These are phyloP conservation scores for Wilcoxina mikolae DNA, from an alignment of 495 filamentous ascomycete genomes.

Conservation along the genomic window DNA sequence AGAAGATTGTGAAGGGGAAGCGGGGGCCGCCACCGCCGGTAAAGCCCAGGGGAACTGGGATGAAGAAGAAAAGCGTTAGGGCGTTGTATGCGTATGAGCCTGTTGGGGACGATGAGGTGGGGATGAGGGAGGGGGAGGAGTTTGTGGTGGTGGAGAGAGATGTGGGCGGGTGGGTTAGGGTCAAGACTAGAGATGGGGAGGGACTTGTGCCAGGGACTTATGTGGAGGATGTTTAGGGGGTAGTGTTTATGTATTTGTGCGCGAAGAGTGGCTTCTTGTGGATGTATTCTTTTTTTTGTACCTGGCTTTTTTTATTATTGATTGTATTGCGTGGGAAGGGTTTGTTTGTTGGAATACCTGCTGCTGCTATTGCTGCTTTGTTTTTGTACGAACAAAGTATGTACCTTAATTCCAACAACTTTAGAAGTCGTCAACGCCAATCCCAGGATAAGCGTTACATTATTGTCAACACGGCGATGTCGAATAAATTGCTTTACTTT, in stretches of 20 bases:
- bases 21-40: conserved; percentile 8
- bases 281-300: neutral
- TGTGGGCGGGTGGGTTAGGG: conserved; percentile 84
- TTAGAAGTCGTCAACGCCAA: no score
- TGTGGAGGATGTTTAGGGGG: conserved; percentile 38
- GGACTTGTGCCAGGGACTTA: conserved; percentile 82
- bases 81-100: conserved; percentile 82
- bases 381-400: no score
- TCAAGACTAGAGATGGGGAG: conserved; percentile 51
- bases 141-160: conserved; percentile 73
- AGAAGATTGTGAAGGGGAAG: neutral
- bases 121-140: conserved; percentile 59
- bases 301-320: no score
- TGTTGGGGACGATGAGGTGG: conserved; percentile 62
- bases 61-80: conserved; percentile 38
- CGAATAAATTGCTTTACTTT: no score
- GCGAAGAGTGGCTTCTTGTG: neutral
- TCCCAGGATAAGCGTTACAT: no score
- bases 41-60: conserved; percentile 3
- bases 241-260: neutral
- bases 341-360: no score
- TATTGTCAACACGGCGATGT: no score
- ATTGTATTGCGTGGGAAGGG: no score
- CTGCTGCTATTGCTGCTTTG: no score
- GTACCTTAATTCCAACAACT: no score